These are phyloP conservation scores for Ramaria rubella DNA, from an alignment of 768 basidiomycete genomes.

Conservation along the genomic window DNA sequence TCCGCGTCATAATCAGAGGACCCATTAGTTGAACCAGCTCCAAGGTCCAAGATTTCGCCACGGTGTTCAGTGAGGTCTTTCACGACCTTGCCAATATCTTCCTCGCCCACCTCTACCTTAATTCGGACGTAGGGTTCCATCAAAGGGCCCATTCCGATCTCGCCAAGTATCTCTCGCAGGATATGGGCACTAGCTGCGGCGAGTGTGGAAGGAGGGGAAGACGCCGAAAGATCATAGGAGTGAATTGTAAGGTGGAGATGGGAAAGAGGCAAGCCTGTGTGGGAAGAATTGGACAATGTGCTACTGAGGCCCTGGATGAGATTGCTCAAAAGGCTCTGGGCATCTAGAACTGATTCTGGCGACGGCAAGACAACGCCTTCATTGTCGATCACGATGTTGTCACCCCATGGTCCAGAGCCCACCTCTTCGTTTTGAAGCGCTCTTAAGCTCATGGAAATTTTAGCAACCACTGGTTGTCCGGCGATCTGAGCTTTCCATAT, in stretches of 20 bases:
- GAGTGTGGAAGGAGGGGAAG: constrained; percentile 44
- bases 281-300: constrained; percentile 70
- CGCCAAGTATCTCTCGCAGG: constrained; percentile 53
- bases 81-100: constrained; percentile 67
- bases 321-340: constrained; percentile 36
- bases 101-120: constrained; percentile 61
- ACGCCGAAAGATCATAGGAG: constrained; percentile 36
- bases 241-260: constrained; percentile 52
- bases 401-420: constrained; percentile 69
- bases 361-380: constrained; percentile 45
- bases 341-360: constrained; percentile 40
- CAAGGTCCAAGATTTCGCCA: constrained; percentile 72
- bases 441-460: constrained; percentile 49
- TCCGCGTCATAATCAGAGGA: constrained; percentile 1
- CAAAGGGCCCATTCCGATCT: constrained; percentile 62
- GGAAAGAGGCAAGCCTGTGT: constrained; percentile 67
- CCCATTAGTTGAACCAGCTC: constrained; percentile 32
- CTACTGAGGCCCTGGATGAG: constrained; percentile 65
- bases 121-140: constrained; percentile 73
- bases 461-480: constrained; percentile 47
- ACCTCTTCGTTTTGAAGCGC: constrained; percentile 47
- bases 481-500: constrained; percentile 58
- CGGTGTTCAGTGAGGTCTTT: constrained; percentile 80
- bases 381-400: constrained; percentile 61
- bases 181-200: constrained; percentile 60